Percentiles rank a stretch among this genome's conserved stretches.
These are phyloP conservation scores for Ceratobasidium sp. DNA, from an alignment of 1,284 basidiomycete genomes.

Conservation along the genomic window DNA sequence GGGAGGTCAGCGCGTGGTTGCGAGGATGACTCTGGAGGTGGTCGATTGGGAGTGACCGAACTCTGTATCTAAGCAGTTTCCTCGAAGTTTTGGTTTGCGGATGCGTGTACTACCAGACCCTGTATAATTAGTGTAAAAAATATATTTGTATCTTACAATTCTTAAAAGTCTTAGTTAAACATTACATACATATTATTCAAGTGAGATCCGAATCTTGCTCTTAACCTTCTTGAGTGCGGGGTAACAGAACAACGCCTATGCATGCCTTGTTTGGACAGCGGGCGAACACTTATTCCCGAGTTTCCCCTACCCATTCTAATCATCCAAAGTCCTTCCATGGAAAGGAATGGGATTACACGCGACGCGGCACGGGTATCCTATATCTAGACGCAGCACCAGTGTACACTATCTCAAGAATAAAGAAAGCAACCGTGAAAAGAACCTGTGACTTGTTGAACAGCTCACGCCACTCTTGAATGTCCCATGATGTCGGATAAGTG, in stretches of 20 bases:
- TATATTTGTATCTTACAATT: conserved; percentile 17
- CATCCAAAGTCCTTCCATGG: too few species aligned
- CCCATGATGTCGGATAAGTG: background rate
- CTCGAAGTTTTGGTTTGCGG: background rate
- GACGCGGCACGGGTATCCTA: too few species aligned
- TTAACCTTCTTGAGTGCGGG: background rate
- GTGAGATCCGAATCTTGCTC: background rate
- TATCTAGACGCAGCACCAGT: too few species aligned
- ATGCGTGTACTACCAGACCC: background rate
- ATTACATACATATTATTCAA: background rate
- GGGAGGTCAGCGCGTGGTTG: conserved; percentile 52
- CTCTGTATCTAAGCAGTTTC: background rate
- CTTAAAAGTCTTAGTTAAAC: background rate
- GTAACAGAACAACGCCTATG: too few species aligned
- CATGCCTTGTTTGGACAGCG: too few species aligned
- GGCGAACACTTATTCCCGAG: too few species aligned
- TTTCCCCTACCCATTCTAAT: too few species aligned
- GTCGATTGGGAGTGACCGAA: conserved; percentile 29
- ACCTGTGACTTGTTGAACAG: too few species aligned
- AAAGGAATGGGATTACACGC: too few species aligned
- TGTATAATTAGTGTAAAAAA: conserved; percentile 41
- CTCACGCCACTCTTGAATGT: too few species aligned
- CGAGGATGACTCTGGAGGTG: conserved; percentile 43
- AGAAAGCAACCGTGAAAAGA: too few species aligned
- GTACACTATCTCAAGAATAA: too few species aligned